Evolutionary conservation across 2,329 filamentous ascomycete genomes (phyloP), one percentile per base, ranked within the genome.

Genomic region (Trichocomaceae sp.): DNA sequence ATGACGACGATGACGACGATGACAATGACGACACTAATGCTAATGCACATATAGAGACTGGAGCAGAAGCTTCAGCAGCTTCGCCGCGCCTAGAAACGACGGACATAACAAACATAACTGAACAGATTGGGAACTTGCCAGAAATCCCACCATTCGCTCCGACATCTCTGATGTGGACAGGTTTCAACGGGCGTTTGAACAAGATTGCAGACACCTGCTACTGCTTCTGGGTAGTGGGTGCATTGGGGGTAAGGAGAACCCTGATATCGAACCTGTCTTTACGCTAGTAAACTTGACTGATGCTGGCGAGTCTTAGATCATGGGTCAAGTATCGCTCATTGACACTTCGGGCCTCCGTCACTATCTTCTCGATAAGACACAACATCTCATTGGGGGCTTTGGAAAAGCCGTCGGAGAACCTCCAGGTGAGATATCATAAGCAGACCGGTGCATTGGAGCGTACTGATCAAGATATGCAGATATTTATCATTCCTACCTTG

Each of bases 131-230:
- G 29, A 50, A 54, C n/a, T 60, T 74, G 33, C 64, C 69, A 29
- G 51, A 57, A 49, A 55, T 69, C 31, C 23, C 54, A 41, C 57
- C 63, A 12, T 58, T 56, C 19, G 61, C 50, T 47, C 63, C 52
- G 39, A 66, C 64, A 50, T 66, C 64, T 58, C 67, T 78, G 39
- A 70, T 74, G 9, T 81, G 79, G 64, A 80, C 89, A 1, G 93
- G 91, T 9, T 90, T 95, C 73, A 96, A 95, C 64, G 93, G 93
- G 23, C 84, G 93, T 49, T 84, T 83, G 67, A 96, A 96, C 75
- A 99, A 99, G 71, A 80, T 85, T 47, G 87, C 88, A 9, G 93
- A 99, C 72, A 97, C 93, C 0, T 99, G 93, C 73, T 99, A 99
- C 70, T 86, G 84, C 20, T 99, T 92, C 78, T 99, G 93, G 93